Base-by-base conservation (phyloP, 257 asterid species). In the Capsicum pubescens region DNA sequence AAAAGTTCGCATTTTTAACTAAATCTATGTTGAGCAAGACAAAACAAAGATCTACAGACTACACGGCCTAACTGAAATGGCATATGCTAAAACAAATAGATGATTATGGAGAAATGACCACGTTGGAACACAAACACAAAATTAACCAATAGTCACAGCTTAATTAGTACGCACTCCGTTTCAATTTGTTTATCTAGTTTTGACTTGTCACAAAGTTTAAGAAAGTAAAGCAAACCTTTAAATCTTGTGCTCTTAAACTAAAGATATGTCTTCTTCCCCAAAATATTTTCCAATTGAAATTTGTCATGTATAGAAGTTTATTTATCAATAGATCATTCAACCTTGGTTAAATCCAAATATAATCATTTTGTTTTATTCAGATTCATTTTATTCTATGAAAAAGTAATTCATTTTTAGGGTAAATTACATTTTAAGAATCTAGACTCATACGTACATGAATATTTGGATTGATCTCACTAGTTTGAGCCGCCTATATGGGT, bases 21-120 rank as follows among this genome's bases (percentile, higher is more conserved):
- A 19, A 54, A 50, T 52, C 26, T 16, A 1, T 8, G 60, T 21
- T 54, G 81, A 26, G 48, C 54, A 21, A 76, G 46, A 9, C 5
- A 14, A 44, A 76, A 76, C 26, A 52, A 76, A 76, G 63, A 76
- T 54, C 81, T 76, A 50, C 44, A 76, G 46, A 76, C 81, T 54
- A 54, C 15, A 50, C 14, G 21, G 81, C 13, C 7, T 13, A 54
- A 54, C 48, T 39, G 7, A 76, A 76, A 52, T 13, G 46, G 48
- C 26, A 74, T 50, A 14, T 52, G 61, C 8, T 26, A 19, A 21
- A 74, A 52, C 61, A 55, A 74, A 21, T 52, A 19, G 14, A 13
- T 52, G 21, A 48, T 48, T 72, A 72, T 72, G 39, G 57, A 19
- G 59, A 48, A 72, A 48, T 19, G 59, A 48, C 19, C 19, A 72